Percentiles rank a stretch among this genome's conserved stretches.
phyloP scores from a whole-genome alignment of 345 rosid species.

The Turnera subulata region DNA sequence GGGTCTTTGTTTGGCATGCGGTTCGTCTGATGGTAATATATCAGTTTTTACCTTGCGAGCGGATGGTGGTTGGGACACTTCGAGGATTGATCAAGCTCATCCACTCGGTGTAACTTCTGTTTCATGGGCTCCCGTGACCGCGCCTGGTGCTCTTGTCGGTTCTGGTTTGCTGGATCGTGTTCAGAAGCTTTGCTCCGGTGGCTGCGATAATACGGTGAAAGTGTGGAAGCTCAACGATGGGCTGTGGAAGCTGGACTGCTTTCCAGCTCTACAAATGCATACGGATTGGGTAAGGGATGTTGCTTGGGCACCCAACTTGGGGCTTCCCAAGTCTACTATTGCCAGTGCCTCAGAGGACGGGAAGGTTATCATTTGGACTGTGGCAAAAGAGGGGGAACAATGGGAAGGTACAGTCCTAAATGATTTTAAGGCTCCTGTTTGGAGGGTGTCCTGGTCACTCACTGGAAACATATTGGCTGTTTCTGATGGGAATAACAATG shows the following conservation, averaged over 20 bases:
- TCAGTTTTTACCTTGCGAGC: slow-evolving; percentile 11
- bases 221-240: slow-evolving; percentile 15
- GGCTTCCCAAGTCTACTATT: slow-evolving; percentile 17
- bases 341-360: slow-evolving; percentile 19
- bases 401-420: slow-evolving; percentile 15
- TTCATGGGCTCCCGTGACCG: slow-evolving; percentile 14
- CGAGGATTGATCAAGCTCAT: slow-evolving; percentile 20
- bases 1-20: slow-evolving; percentile 14
- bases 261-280: slow-evolving; percentile 18
- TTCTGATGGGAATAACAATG: slow-evolving; percentile 14
- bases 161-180: slow-evolving; percentile 11
- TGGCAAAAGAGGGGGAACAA: slow-evolving; percentile 16
- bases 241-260: slow-evolving; percentile 17
- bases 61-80: slow-evolving; percentile 12
- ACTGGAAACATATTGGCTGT: slow-evolving; percentile 19
- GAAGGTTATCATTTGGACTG: slow-evolving; percentile 19
- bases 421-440: slow-evolving; percentile 17
- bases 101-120: slow-evolving; percentile 14
- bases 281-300: slow-evolving; percentile 20
- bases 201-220: slow-evolving; percentile 14
- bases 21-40: slow-evolving; percentile 16
- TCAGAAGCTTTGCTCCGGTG: slow-evolving; percentile 16
- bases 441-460: slow-evolving; percentile 20
- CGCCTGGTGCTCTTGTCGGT: slow-evolving; percentile 11
- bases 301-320: slow-evolving; percentile 21